These are phyloP conservation scores for Plasmodium ovale DNA, from an alignment of 169 alveolate species.

Conservation along the genomic window DNA sequence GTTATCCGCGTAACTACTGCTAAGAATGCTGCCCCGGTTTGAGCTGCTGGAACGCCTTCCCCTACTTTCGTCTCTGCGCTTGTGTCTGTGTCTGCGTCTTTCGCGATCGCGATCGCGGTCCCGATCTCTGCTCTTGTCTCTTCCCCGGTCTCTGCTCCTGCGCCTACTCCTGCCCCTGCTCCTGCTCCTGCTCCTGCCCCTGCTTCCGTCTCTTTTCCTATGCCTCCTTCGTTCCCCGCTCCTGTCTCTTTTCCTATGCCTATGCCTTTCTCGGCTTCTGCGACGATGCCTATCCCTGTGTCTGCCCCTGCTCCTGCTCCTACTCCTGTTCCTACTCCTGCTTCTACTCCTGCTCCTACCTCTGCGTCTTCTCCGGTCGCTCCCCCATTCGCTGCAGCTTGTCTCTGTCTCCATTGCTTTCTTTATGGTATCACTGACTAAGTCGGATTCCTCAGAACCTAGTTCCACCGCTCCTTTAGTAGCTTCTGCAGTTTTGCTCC, in stretches of 20 bases:
- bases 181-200: conserved; percentile 15
- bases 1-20: not conserved
- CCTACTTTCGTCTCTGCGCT: not conserved
- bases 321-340: conserved; percentile 34
- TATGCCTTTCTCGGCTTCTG: conserved; percentile 29
- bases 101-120: not conserved
- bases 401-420: not conserved
- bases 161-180: conserved; percentile 15
- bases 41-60: not conserved
- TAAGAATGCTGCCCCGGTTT: not conserved
- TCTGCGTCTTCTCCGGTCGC: not conserved
- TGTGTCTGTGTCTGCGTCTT: conserved; percentile 14
- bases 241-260: conserved; percentile 38
- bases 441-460: not conserved
- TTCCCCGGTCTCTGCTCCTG: not conserved
- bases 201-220: conserved; percentile 23
- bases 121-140: not conserved
- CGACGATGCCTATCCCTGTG: conserved; percentile 46
- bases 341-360: conserved; percentile 13
- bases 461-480: not conserved
- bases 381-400: not conserved
- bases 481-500: not conserved
- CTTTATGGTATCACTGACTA: not conserved
- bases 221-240: conserved; percentile 14
- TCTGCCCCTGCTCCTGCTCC: conserved; percentile 63